These are phyloP conservation scores for Annulohypoxylon truncatum DNA, from an alignment of 2,329 filamentous ascomycete species.

Conservation along the genomic window DNA sequence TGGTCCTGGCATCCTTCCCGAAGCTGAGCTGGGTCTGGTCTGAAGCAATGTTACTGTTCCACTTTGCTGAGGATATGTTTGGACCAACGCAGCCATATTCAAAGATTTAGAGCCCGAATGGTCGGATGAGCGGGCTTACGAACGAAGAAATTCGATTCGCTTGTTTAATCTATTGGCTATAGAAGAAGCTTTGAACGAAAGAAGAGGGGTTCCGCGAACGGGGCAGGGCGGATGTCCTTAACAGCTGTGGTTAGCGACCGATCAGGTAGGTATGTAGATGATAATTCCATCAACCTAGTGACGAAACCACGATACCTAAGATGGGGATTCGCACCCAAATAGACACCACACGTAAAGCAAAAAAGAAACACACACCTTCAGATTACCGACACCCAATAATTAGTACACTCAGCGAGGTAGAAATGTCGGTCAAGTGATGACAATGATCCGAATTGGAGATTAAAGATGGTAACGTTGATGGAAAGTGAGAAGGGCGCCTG, in stretches of 20 bases:
- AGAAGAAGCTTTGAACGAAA: constrained; percentile 15
- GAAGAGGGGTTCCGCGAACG: constrained; percentile 3
- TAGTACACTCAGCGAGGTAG: constrained; percentile 20
- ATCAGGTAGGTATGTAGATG: not conserved
- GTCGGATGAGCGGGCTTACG: constrained; percentile 37
- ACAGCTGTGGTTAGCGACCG: constrained; percentile 19
- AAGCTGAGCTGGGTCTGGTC: constrained; percentile 74
- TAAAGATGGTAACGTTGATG: constrained; percentile 51
- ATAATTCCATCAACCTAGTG: not conserved
- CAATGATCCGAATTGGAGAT: constrained; percentile 17
- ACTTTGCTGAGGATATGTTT: constrained; percentile 82
- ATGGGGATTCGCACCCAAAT: not conserved
- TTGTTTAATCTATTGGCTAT: constrained; percentile 25
- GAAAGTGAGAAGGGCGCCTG: constrained; percentile 66
- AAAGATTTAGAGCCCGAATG: constrained; percentile 30
- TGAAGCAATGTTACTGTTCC: constrained; percentile 81
- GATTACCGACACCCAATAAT: constrained; percentile 15
- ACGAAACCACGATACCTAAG: not conserved
- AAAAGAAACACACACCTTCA: constrained; percentile 30
- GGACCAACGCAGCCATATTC: constrained; percentile 84
- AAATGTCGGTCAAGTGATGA: constrained; percentile 21
- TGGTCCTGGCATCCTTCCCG: constrained; percentile 65
- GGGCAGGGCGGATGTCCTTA: constrained; percentile 9
- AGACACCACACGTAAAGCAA: not conserved
- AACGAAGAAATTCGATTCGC: constrained; percentile 34